These are phyloP conservation scores for Colletotrichum eleusines DNA, from an alignment of 2,329 filamentous ascomycete genomes.

Conservation along the genomic window DNA sequence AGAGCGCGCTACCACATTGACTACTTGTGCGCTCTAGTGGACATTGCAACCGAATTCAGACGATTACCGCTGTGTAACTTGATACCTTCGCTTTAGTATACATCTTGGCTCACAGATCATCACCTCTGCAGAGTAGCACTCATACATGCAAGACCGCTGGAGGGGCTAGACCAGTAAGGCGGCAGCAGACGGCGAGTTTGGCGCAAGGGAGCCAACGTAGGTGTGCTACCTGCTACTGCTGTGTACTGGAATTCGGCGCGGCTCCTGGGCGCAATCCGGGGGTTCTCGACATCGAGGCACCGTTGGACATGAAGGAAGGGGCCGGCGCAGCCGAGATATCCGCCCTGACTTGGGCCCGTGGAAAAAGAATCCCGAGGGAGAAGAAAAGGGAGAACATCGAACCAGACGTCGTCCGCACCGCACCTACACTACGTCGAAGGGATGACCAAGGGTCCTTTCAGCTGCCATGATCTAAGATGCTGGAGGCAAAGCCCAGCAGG, in stretches of 20 bases:
- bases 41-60: background rate
- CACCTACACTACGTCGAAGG: slow-evolving; percentile 23
- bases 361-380: slow-evolving; percentile 39
- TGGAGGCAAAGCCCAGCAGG: slow-evolving; percentile 3
- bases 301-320: slow-evolving; percentile 41
- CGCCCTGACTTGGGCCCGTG: slow-evolving; percentile 17
- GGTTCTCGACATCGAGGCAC: slow-evolving; percentile 19
- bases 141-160: slow-evolving; percentile 15
- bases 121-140: background rate
- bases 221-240: background rate
- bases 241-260: slow-evolving; percentile 25
- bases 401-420: slow-evolving; percentile 3
- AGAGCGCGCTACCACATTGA: slow-evolving; percentile 1
- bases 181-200: slow-evolving; percentile 21
- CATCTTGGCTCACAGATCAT: background rate
- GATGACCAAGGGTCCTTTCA: slow-evolving; percentile 23
- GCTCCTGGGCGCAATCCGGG: slow-evolving; percentile 34
- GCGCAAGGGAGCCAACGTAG: slow-evolving; percentile 3
- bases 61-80: slow-evolving; percentile 2
- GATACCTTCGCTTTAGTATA: slow-evolving; percentile 3
- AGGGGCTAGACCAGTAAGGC: slow-evolving; percentile 27
- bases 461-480: slow-evolving; percentile 19
- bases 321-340: slow-evolving; percentile 22
- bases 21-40: background rate
- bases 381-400: slow-evolving; percentile 32